Evolutionary conservation across 805 yeast genomes (phyloP), one percentile per base, ranked within the genome.

Genomic region (Ogataea methanolica): DNA sequence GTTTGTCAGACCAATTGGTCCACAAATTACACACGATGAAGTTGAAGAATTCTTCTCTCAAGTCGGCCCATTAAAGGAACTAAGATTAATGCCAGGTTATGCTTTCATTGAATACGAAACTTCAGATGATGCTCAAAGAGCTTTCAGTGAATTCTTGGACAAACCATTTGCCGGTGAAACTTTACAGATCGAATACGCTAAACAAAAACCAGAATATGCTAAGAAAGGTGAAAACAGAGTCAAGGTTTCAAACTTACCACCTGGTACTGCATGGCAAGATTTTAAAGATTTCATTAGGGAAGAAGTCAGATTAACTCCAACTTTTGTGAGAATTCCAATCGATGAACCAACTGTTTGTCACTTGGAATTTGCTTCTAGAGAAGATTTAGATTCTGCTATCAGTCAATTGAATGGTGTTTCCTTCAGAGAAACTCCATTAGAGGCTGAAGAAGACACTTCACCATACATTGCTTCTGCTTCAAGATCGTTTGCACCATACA

Each of bases 251-350:
- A 80, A 80, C 68, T 73, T 87, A 60, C 91, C 91, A 58, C 85
- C 83, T 57, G 82, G 83, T 53, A 76, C 87, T 48, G 82, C 88
- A 44, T 87, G 95, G 95, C 94, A 87, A 75, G 92, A 85, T 61
- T 77, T 87, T 63, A 87, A 90, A 74, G 98, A 92, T 72, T 82
- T 88, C 64, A 90, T 89, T 55, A 79, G 96, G 65, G 90, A 85
- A 52, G 85, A 80, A 68, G 80, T 79, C 47, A 72, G 77, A 53
- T 66, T 76, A 54, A 78, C 80, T 49, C 86, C 89, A 48, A 79
- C 84, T 33, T 85, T 83, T 71, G 67, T 76, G 60, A 72, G 74
- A 73, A 66, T 75, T 67, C 69, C 76, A 62, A 62, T 74, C 62
- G 66, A 67, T 67, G 65, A 71, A 64, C 69, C 69, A 41, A 59